Evolutionary conservation across 345 rosid species (phyloP).

Genomic region (Rhizophora apiculata): DNA sequence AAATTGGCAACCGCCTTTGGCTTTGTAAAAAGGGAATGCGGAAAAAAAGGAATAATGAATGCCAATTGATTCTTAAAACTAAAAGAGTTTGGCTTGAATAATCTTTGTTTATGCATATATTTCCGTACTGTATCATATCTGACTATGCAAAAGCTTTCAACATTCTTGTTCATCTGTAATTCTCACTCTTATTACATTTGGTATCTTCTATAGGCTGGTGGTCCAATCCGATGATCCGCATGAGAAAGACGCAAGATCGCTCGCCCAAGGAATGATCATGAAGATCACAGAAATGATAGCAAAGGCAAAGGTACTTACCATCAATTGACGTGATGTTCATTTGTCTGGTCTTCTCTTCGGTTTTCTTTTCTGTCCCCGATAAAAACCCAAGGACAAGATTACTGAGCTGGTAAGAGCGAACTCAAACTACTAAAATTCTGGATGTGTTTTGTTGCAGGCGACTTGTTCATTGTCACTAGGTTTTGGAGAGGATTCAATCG

Average conservation of each 20-base stretch:
- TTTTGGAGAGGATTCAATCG: conserved; percentile 80
- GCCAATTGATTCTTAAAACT: too few relatives aligned
- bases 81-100: too few relatives aligned
- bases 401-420: neutral
- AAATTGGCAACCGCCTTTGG: neutral
- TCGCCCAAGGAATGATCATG: conserved; percentile 47
- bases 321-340: conserved; percentile 3
- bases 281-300: conserved; percentile 52
- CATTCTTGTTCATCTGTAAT: neutral
- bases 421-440: neutral
- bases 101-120: neutral
- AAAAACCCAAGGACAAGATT: neutral
- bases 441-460: conserved; percentile 43
- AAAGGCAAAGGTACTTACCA: conserved; percentile 76
- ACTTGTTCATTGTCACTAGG: conserved; percentile 67
- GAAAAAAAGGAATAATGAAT: neutral
- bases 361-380: neutral
- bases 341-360: neutral
- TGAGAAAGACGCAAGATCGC: conserved; percentile 57
- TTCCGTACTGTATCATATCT: neutral
- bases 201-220: conserved; percentile 45
- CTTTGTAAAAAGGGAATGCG: neutral
- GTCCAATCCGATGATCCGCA: conserved; percentile 46
- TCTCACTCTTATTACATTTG: neutral
- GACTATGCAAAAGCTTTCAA: neutral